Evolutionary conservation across 768 basidiomycete genomes (phyloP).

Genomic region (Boletus rubroflammeus): DNA sequence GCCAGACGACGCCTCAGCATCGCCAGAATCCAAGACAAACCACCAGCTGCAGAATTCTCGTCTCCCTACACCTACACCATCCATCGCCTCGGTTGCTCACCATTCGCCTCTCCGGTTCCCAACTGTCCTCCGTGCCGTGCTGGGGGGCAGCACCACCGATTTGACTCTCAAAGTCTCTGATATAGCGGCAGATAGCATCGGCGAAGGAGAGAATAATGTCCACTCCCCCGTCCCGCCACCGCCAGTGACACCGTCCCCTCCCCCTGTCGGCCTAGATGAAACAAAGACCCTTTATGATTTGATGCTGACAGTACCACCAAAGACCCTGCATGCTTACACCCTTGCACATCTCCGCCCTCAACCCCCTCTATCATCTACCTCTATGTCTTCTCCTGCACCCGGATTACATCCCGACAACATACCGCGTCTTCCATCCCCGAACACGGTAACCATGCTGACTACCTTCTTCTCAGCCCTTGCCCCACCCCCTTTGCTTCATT

Average conservation of each 20-base stretch:
- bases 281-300: slow-evolving; percentile 45
- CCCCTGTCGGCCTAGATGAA: slow-evolving; percentile 41
- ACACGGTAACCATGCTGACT: slow-evolving; percentile 45
- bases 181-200: slow-evolving; percentile 2
- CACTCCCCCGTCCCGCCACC: slow-evolving; percentile 19
- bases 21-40: slow-evolving; percentile 1
- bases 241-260: slow-evolving; percentile 33
- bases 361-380: neutral
- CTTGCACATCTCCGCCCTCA: slow-evolving; percentile 44
- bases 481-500: slow-evolving; percentile 69
- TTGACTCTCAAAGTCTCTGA: slow-evolving; percentile 19
- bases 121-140: slow-evolving; percentile 9
- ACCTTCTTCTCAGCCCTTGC: slow-evolving; percentile 59
- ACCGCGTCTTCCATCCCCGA: slow-evolving; percentile 29
- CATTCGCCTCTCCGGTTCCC: slow-evolving; percentile 25
- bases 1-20: slow-evolving; percentile 5
- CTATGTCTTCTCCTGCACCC: slow-evolving; percentile 11
- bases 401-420: slow-evolving; percentile 9
- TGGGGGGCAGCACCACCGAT: slow-evolving; percentile 22
- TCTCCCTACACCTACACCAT: slow-evolving; percentile 54
- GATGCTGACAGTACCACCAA: slow-evolving; percentile 59
- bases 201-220: slow-evolving; percentile 2
- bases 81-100: slow-evolving; percentile 34
- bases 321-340: slow-evolving; percentile 61
- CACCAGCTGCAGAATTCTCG: slow-evolving; percentile 24